phyloP scores from a whole-genome alignment of 805 yeast genomes.

The Saturnispora gosingensis region DNA sequence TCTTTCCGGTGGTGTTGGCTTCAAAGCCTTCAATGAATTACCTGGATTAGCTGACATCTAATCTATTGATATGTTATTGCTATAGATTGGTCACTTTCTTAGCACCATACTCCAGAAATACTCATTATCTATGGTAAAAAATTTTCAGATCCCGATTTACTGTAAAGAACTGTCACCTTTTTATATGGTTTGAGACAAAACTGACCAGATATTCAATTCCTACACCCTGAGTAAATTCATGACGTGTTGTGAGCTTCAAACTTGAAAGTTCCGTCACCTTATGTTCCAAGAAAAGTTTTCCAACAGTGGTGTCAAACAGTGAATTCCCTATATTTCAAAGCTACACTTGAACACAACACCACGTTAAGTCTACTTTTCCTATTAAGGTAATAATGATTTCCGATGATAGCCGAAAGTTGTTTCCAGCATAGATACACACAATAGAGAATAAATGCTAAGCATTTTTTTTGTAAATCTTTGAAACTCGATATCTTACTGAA shows the following conservation, averaged over 20 bases:
- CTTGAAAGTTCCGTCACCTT: too few species aligned
- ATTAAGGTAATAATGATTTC: neutral
- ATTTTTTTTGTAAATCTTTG: neutral
- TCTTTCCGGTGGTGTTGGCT: conserved; percentile 91
- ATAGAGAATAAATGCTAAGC: neutral
- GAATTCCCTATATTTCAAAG: neutral
- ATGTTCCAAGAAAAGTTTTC: too few species aligned
- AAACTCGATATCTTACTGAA: neutral
- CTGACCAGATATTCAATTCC: neutral
- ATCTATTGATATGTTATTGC: neutral
- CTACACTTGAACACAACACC: neutral
- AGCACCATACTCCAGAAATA: neutral
- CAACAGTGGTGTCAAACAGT: too few species aligned
- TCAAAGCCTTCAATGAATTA: conserved; percentile 38
- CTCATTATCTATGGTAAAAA: neutral
- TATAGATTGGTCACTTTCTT: neutral
- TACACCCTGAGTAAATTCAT: too few species aligned
- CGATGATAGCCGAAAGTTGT: neutral
- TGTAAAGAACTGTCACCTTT: too few species aligned
- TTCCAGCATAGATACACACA: neutral
- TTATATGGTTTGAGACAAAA: too few species aligned
- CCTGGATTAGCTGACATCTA: conserved; percentile 37
- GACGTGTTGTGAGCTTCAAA: neutral
- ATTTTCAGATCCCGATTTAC: neutral
- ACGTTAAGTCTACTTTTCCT: neutral